phyloP scores from a whole-genome alignment of 345 rosid species.

The Corymbia maculata region DNA sequence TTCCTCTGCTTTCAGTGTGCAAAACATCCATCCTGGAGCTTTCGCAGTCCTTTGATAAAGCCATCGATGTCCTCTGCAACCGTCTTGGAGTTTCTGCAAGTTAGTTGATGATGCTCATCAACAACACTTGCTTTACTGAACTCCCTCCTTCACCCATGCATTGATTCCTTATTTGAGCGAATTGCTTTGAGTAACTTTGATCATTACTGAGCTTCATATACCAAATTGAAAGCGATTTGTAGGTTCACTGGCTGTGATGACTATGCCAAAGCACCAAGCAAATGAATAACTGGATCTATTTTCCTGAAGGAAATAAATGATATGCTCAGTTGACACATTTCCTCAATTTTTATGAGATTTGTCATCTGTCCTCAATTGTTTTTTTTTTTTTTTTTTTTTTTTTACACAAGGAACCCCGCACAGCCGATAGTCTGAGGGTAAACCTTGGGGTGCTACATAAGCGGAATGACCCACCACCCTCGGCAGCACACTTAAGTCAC shows the following conservation, averaged over 20 bases:
- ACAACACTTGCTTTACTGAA: not conserved
- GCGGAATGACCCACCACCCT: too few species aligned
- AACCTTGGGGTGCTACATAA: too few species aligned
- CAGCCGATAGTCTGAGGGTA: too few species aligned
- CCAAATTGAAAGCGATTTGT: not conserved
- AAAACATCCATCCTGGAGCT: constrained; percentile 39
- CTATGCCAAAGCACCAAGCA: not conserved
- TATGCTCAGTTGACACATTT: not conserved
- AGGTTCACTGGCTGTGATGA: not conserved
- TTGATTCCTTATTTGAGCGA: not conserved
- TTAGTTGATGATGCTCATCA: not conserved
- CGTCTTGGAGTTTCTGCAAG: constrained; percentile 23
- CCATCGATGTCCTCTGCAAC: constrained; percentile 20
- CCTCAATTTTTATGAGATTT: not conserved
- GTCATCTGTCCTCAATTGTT: not conserved
- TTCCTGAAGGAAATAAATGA: not conserved
- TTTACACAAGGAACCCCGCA: too few species aligned
- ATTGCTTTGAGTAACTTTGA: not conserved
- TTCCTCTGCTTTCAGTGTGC: constrained; percentile 21
- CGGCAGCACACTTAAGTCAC: too few species aligned
- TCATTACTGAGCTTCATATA: not conserved
- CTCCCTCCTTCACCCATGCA: not conserved
- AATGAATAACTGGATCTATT: not conserved
- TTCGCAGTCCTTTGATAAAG: constrained; percentile 31
- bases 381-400: too few species aligned